These are phyloP conservation scores for Bodo saltans DNA, from an alignment of 78 protist species.

Conservation along the genomic window DNA sequence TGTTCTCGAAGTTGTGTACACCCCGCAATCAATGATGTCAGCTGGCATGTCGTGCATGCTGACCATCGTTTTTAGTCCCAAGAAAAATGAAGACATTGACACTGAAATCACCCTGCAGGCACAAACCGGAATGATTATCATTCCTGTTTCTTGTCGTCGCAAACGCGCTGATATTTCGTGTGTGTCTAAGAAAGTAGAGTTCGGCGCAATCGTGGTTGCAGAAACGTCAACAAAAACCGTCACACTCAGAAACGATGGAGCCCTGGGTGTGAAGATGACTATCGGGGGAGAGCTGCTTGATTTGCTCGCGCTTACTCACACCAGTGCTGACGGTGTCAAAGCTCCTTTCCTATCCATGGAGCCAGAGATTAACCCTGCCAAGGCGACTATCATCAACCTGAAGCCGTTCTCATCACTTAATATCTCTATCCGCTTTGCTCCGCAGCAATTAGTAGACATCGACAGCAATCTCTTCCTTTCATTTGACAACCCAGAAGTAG, in stretches of 20 bases:
- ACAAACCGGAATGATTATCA: conserved; percentile 19
- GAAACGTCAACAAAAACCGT: background rate
- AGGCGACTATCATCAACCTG: background rate
- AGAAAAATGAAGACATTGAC: conserved; percentile 34
- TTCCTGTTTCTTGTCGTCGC: conserved; percentile 29
- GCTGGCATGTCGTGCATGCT: conserved; percentile 21
- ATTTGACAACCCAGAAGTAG: background rate
- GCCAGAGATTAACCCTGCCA: background rate
- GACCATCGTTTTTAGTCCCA: conserved; percentile 29
- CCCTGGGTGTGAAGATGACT: background rate
- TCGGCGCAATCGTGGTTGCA: conserved; percentile 36
- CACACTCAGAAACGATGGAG: conserved; percentile 31
- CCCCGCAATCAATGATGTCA: conserved; percentile 34
- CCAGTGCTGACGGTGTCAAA: background rate
- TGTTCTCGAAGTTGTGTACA: conserved; percentile 16
- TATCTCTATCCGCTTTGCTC: background rate
- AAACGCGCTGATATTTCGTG: background rate
- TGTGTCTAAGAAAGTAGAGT: background rate
- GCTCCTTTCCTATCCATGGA: background rate
- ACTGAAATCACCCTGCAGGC: background rate
- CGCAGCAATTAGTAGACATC: background rate
- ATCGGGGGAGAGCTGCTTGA: background rate
- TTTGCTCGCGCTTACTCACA: background rate
- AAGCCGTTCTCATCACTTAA: background rate
- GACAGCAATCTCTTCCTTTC: background rate